Evolutionary conservation across 768 basidiomycete genomes (phyloP), one percentile per base, ranked within the genome.

Genomic region (Suillus luteus): DNA sequence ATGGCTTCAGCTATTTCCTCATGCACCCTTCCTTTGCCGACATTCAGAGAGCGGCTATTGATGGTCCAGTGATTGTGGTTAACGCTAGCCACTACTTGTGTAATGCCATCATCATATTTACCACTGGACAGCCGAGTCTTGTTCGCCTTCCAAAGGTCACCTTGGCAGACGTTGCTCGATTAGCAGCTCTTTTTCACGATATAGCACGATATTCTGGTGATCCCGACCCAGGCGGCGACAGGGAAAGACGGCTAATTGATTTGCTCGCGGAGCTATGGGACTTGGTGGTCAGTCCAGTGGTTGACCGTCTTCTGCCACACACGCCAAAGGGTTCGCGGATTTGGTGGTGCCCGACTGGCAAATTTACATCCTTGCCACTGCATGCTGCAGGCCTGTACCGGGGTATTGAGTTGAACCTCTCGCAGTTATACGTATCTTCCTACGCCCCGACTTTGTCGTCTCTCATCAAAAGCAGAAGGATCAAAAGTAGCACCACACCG

Each of bases 1-100:
- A 76, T 5, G 70, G 72, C 11, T 73, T 73, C 40, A 17, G 1
- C 15, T 48, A 61, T 55, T 73, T 76, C 55, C 61, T 77, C 10
- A 51, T 63, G 7, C 67, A 70, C 2, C 54, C 65, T 15, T 71
- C 71, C 1, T 73, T 64, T 37, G 27, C 66, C 5, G 67, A 70
- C 51, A 63, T 75, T 6, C 66, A 52, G 19, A 35, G 5, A 1
- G 73, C 69, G 15, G 70, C 69, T 15, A 27, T 5, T 7, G 67
- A 62, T 38, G 77, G 76, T 41, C 76, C 78, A 3, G 68, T 78
- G 19, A 70, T 78, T 46, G 69, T 79, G 52, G 66, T 78, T 31
- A 78, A 77, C 48, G 71, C 68, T 11, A 73, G 70, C 31, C 40
- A 54, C 37, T 37, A 67, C 59, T 68, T 67, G 11, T 69, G 68